phyloP scores from a whole-genome alignment of 129 eudicot genomes.

The Solidago caesia region DNA sequence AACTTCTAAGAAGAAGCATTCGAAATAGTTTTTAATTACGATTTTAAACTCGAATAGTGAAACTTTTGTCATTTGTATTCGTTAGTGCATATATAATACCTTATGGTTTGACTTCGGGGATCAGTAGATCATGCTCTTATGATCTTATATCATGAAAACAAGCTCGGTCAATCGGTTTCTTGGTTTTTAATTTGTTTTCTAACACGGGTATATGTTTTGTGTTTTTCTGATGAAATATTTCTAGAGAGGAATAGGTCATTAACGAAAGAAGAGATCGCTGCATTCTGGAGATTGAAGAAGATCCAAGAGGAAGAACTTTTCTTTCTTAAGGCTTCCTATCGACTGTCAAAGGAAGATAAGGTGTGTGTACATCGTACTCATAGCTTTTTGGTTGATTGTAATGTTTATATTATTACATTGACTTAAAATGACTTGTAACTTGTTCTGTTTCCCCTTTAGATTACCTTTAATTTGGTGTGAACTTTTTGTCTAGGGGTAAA shows the following conservation, averaged over 20 bases:
- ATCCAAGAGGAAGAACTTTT: slow-evolving; percentile 42
- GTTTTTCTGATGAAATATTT: background rate
- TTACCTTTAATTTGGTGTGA: no score
- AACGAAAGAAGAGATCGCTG: slow-evolving; percentile 46
- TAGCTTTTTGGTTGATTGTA: no score
- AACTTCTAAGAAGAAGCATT: background rate
- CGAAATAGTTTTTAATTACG: background rate
- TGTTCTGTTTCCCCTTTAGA: no score
- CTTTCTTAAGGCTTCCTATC: slow-evolving; percentile 37
- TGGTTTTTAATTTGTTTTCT: background rate
- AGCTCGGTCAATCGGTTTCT: background rate
- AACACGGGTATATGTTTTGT: background rate
- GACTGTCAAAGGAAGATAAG: slow-evolving; percentile 30
- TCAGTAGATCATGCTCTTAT: background rate
- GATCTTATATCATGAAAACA: background rate
- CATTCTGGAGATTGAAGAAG: slow-evolving; percentile 47
- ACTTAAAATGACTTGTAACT: no score
- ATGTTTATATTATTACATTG: no score
- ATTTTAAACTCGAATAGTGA: background rate
- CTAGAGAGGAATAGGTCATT: slow-evolving; percentile 36
- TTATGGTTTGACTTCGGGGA: no score
- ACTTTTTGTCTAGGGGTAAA: no score
- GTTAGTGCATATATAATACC: no score
- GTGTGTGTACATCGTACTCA: slow-evolving; percentile 3
- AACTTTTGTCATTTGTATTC: no score